Evolutionary conservation across 495 filamentous ascomycete genomes (phyloP).

Genomic region (Oidiodendron maius): DNA sequence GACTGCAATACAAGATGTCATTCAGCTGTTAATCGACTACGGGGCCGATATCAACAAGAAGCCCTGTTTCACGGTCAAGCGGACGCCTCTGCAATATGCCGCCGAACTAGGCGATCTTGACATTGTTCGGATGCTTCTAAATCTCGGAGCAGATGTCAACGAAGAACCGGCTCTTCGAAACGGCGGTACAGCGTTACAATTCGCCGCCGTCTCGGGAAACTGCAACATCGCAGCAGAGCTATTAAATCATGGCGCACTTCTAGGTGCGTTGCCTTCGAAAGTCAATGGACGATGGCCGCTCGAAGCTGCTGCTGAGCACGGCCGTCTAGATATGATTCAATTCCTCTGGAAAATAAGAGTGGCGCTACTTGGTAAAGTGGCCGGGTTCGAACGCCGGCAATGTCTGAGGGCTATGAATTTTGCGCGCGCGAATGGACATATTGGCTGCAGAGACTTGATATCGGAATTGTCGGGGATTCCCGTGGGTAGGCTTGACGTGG

Average conservation of each 20-base stretch:
- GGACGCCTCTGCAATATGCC: conserved; percentile 12
- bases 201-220: conserved; percentile 1
- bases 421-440: conserved; percentile 4
- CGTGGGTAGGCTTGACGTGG: not conserved
- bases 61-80: not conserved
- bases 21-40: conserved; percentile 8
- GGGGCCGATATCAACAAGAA: conserved; percentile 11
- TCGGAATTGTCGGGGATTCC: conserved; percentile 6
- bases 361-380: conserved; percentile 1
- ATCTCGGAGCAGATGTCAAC: conserved; percentile 9
- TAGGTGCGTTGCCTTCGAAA: conserved; percentile 11
- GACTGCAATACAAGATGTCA: not conserved
- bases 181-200: conserved; percentile 23
- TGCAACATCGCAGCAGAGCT: conserved; percentile 14
- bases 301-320: conserved; percentile 13
- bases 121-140: conserved; percentile 5
- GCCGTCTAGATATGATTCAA: conserved; percentile 1
- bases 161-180: conserved; percentile 1
- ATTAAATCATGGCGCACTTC: conserved; percentile 7
- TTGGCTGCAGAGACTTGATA: conserved; percentile 17
- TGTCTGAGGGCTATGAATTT: conserved; percentile 15
- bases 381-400: conserved; percentile 9
- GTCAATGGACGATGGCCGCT: not conserved
- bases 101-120: conserved; percentile 6
- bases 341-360: conserved; percentile 5